Percentiles rank a stretch among this genome's conserved stretches.
Evolutionary conservation across 2,329 filamentous ascomycete genomes (phyloP).

Genomic region (Cylindrodendrum hubeiense): DNA sequence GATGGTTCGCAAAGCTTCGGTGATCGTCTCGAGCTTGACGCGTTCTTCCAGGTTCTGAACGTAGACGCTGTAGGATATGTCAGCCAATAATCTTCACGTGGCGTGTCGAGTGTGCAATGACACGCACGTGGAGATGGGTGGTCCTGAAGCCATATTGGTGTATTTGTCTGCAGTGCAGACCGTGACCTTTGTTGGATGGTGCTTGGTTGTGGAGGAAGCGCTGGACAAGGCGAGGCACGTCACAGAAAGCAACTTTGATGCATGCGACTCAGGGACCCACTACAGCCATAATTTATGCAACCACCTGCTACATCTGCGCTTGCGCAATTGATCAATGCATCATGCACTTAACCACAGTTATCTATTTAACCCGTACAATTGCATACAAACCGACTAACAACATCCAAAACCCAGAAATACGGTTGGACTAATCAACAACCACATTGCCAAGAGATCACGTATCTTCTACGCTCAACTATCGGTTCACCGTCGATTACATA

Average conservation of each 20-base stretch:
- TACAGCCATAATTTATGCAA: not conserved
- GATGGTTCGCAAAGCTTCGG: constrained; percentile 78
- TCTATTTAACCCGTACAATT: not conserved
- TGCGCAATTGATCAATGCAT: not conserved
- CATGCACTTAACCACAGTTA: not conserved
- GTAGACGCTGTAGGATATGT: constrained; percentile 66
- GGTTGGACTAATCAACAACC: no score
- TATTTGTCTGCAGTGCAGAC: not conserved
- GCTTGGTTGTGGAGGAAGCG: not conserved
- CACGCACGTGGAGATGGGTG: constrained; percentile 76
- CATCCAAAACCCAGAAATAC: no score
- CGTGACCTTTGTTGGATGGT: not conserved
- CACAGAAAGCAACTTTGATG: not conserved
- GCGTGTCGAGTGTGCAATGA: constrained; percentile 78
- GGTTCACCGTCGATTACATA: no score
- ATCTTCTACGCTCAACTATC: no score
- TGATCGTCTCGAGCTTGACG: constrained; percentile 84
- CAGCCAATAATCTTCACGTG: constrained; percentile 51
- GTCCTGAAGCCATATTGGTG: constrained; percentile 52
- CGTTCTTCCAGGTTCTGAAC: constrained; percentile 92
- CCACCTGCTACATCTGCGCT: not conserved
- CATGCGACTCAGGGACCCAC: not conserved
- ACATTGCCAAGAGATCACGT: no score
- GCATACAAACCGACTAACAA: no score
- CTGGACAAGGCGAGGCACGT: not conserved